Evolutionary conservation across 2,329 filamentous ascomycete species (phyloP), one percentile per base, ranked within the genome.

Genomic region (Volutella citrinella): DNA sequence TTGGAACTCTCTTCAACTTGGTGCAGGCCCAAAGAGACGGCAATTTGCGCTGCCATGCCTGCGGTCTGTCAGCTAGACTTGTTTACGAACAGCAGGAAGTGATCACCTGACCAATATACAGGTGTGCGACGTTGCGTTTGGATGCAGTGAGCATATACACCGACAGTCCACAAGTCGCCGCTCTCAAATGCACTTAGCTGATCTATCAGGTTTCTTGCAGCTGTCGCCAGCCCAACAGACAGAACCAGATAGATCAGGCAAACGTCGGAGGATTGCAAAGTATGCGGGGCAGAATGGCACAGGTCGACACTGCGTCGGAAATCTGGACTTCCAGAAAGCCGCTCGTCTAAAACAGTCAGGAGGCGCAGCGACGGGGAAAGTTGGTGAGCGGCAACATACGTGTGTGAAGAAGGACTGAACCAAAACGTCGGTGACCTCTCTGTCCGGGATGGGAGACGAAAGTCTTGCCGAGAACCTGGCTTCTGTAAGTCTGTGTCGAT

Each of bases 11-110:
- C 76, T 46, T 76, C 38, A 7, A 50, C 71, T 46, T 75, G 66
- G 45, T 84, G 80, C 5, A 84, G 59, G 3, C 80, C 80, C 3
- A 84, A 58, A 1, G 78, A 71, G 50, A 78, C 76, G 3, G 78
- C 78, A 33, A 76, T 78, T 10, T 77, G 70, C 27, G 81, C 74
- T 15, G 81, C 81, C 71, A 78, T 78, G 7, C 74, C 77, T 80
- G 42, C n/a, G n/a, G n/a, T n/a, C n/a, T n/a, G n/a, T n/a, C n/a
- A n/a, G n/a, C n/a, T n/a, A n/a, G n/a, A n/a, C n/a, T n/a, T n/a
- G n/a, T n/a, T n/a, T n/a, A n/a, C n/a, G n/a, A n/a, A n/a, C n/a
- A n/a, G n/a, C n/a, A n/a, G n/a, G n/a, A n/a, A n/a, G n/a, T n/a
- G n/a, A n/a, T n/a, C 17, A 13, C 43, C 63, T 57, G 60, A 72